A percentile compares a stretch with the other conserved stretches of the same genome.
Evolutionary conservation across 2,329 filamentous ascomycete genomes (phyloP).

Genomic region (Penicillium oxalicum): DNA sequence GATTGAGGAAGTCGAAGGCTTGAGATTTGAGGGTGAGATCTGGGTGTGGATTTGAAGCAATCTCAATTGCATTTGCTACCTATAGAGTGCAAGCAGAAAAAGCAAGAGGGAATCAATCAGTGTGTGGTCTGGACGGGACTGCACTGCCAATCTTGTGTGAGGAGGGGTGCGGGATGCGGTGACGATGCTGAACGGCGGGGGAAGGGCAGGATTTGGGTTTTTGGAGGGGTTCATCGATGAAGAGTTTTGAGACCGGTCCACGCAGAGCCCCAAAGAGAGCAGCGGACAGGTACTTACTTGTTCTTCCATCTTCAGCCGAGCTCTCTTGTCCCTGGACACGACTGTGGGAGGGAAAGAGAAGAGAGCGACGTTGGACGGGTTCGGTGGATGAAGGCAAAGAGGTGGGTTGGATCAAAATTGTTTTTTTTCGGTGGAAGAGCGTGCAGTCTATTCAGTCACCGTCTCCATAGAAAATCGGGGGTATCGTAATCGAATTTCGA

Average conservation of each 20-base stretch:
- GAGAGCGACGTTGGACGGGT: slow-evolving; percentile 10
- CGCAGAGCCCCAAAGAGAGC: not conserved
- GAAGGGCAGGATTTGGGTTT: too few species aligned
- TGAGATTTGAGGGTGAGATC: slow-evolving; percentile 70
- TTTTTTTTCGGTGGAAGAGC: slow-evolving; percentile 22
- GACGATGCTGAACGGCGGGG: slow-evolving; percentile 12
- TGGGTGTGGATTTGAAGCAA: slow-evolving; percentile 77
- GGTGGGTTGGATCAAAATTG: slow-evolving; percentile 22
- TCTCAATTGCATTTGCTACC: slow-evolving; percentile 93
- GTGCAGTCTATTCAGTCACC: not conserved
- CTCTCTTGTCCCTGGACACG: slow-evolving; percentile 18
- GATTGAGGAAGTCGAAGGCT: slow-evolving; percentile 59
- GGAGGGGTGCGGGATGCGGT: slow-evolving; percentile 12
- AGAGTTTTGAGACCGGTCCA: slow-evolving; percentile 4
- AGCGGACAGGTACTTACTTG: slow-evolving; percentile 29
- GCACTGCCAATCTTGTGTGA: too few species aligned
- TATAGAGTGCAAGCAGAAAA: slow-evolving; percentile 32
- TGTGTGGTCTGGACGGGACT: not conserved
- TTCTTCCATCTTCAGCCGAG: slow-evolving; percentile 41
- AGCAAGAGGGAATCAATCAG: not conserved
- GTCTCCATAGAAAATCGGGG: slow-evolving; percentile 5
- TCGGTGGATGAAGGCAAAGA: slow-evolving; percentile 10
- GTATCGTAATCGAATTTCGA: slow-evolving; percentile 22
- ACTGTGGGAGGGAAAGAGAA: slow-evolving; percentile 14
- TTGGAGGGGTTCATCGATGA: slow-evolving; percentile 6